phyloP scores from a whole-genome alignment of 1,284 basidiomycete species.

The Coriolopsis trogii region DNA sequence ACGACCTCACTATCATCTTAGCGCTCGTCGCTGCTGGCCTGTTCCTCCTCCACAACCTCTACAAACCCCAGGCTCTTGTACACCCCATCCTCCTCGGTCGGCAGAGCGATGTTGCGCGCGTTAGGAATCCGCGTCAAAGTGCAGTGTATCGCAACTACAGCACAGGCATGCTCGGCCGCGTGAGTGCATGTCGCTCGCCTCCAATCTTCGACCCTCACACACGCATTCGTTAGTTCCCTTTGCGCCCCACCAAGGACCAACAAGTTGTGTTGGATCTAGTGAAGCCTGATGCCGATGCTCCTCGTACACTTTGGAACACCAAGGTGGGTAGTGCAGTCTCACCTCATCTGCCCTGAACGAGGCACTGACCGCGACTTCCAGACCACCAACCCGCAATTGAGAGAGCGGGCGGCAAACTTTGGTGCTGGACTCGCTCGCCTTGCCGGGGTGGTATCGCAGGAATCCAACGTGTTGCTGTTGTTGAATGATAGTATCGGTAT shows the following conservation, averaged over 20 bases:
- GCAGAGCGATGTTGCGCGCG: constrained; percentile 81
- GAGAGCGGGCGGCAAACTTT: constrained; percentile 66
- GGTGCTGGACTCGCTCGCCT: constrained; percentile 67
- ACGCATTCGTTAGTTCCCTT: constrained; percentile 60
- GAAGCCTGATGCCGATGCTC: constrained; percentile 62
- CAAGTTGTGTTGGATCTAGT: constrained; percentile 68
- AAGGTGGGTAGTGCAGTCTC: constrained; percentile 49
- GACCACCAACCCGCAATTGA: constrained; percentile 71
- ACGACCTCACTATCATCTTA: constrained; percentile 75
- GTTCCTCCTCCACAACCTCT: constrained; percentile 73
- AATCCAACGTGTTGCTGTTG: constrained; percentile 71
- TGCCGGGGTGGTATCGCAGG: constrained; percentile 56
- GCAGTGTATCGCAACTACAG: constrained; percentile 83
- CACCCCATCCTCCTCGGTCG: constrained; percentile 82
- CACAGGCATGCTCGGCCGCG: constrained; percentile 76
- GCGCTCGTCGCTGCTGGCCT: constrained; percentile 72
- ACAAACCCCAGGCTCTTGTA: constrained; percentile 77
- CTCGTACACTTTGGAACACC: constrained; percentile 76
- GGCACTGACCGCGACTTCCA: constrained; percentile 38
- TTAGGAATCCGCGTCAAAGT: constrained; percentile 73
- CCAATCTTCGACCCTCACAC: background rate
- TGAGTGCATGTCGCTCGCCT: constrained; percentile 37
- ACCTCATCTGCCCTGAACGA: background rate
- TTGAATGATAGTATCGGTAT: constrained; percentile 76
- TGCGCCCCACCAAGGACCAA: constrained; percentile 70